phyloP scores from a whole-genome alignment of 2,329 filamentous ascomycete genomes.

The Metarhizium humberi region DNA sequence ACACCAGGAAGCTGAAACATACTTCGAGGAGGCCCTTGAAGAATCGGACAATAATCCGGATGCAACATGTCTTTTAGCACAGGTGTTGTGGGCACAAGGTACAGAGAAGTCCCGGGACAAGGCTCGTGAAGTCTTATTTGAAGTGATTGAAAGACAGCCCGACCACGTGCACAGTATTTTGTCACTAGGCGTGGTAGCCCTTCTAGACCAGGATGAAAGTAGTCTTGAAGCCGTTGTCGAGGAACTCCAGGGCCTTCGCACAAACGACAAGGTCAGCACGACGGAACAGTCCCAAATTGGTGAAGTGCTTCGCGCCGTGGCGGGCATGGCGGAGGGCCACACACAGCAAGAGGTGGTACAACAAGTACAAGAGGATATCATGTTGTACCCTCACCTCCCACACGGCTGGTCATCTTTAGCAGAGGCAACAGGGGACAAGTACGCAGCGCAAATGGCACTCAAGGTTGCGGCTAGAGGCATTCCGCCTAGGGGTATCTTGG shows the following conservation, averaged over 20 bases:
- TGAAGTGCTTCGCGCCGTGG: constrained; percentile 66
- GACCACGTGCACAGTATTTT: constrained; percentile 72
- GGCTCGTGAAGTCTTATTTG: constrained; percentile 72
- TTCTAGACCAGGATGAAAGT: constrained; percentile 71
- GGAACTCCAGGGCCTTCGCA: constrained; percentile 66
- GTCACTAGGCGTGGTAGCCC: constrained; percentile 73
- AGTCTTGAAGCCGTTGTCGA: constrained; percentile 71
- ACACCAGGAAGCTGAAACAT: constrained; percentile 61
- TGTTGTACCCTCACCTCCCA: constrained; percentile 71
- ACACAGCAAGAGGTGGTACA: constrained; percentile 42
- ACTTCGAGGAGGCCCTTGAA: constrained; percentile 70
- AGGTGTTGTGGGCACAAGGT: constrained; percentile 89
- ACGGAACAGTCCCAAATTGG: constrained; percentile 61
- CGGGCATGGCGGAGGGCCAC: constrained; percentile 42
- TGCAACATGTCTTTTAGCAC: constrained; percentile 76
- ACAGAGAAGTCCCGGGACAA: constrained; percentile 63
- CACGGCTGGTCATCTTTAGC: constrained; percentile 75
- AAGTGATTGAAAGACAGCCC: constrained; percentile 63
- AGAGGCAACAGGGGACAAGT: constrained; percentile 42
- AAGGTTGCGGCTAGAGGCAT: constrained; percentile 66
- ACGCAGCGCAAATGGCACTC: constrained; percentile 67
- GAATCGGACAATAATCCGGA: constrained; percentile 73
- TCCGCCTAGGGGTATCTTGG: constrained; percentile 61
- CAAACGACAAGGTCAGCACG: constrained; percentile 51
- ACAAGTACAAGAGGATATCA: constrained; percentile 66